Evolutionary conservation across 805 yeast species (phyloP), one percentile per base, ranked within the genome.

Genomic region (Saturnispora gosingensis): DNA sequence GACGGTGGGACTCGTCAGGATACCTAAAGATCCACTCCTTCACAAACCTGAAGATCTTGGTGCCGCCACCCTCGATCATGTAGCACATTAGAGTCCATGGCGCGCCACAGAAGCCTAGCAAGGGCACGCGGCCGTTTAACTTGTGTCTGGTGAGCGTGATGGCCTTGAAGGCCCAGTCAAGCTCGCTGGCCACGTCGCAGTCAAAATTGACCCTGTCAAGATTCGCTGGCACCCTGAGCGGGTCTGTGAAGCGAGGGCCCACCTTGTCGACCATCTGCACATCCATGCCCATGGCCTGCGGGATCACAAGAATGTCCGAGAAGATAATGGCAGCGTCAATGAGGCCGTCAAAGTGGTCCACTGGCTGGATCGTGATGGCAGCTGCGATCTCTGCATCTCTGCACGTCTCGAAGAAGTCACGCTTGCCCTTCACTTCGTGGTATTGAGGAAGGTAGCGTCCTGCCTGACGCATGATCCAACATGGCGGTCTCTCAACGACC

Each of bases 381-480:
- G 95, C 81, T 1, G 98, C 99, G 59, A 85, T 80, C 66, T 91
- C 97, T 1, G 98, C 88, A 65, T 88, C 93, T 62, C 93, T 77
- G 65, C 99, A 93, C n/a, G 93, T 82, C 63, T 89, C 96, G 63
- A 93, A 93, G 67, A 93, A 93, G 69, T 93, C 96, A 57, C 87
- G 75, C 15, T 77, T 76, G 47, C 80, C 95, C 65, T 93, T 93
- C 46, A 82, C 97, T 64, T 81, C 78, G 66, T 90, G 96, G 66
- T 93, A 93, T 65, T 93, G 96, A 28, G 95, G 95, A 51, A 83
- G 72, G 61, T 90, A 89, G 55, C 97, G 76, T 18, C 97, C 97
- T n/a, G 97, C 97, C 72, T 89, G 97, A 69, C 97, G 81, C 97
- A 89, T 89, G 59, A 90, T 85, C 97, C 97, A 93, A 54, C 93